Percentiles rank a stretch among this genome's conserved stretches.
Evolutionary conservation across 2,329 filamentous ascomycete genomes (phyloP).

Genomic region (Fusarium floridanum): DNA sequence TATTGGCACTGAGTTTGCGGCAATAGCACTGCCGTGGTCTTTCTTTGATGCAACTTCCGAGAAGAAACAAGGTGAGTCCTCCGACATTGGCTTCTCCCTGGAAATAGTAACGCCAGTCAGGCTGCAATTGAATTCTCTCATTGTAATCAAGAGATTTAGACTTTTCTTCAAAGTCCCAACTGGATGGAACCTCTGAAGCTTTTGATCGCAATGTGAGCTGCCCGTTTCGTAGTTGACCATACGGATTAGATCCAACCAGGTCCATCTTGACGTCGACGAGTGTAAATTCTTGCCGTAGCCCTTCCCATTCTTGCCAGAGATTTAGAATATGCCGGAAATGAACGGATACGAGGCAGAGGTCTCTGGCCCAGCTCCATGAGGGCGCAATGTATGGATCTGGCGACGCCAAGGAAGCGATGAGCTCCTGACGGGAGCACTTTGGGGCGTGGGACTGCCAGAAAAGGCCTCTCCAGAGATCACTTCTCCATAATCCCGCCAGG

Average conservation of each 20-base stretch:
- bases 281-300: neutral
- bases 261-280: neutral
- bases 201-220: neutral
- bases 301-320: neutral
- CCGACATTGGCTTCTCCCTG: neutral
- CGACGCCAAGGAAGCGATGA: neutral
- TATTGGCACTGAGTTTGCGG: too few relatives aligned
- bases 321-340: accelerated
- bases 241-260: neutral
- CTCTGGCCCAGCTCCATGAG: neutral
- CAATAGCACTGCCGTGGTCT: neutral
- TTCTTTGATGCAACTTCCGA: neutral
- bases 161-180: neutral
- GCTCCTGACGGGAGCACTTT: neutral
- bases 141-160: neutral
- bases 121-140: neutral
- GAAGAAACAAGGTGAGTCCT: neutral
- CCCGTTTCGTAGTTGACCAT: neutral
- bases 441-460: neutral
- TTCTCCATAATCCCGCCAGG: conserved; percentile 12
- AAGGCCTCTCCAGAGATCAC: neutral
- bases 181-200: neutral
- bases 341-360: neutral
- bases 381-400: neutral
- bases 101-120: neutral